Base-by-base conservation (phyloP, 176 grass and related monocot species). In the Themeda triandra region DNA sequence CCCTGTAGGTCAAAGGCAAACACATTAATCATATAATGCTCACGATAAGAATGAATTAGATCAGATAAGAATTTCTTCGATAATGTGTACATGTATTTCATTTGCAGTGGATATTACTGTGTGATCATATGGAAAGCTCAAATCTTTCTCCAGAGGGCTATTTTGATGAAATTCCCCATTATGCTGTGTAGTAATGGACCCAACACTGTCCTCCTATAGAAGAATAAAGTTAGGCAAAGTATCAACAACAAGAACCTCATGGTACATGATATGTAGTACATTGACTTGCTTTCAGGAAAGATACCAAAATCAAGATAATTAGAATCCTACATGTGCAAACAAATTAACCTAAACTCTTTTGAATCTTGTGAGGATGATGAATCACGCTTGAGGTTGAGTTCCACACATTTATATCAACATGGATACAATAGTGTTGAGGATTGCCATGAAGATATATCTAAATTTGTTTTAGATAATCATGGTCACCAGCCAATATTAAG, bases 51-150 rank as follows among this genome's bases (percentile, higher is more conserved):
- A 19, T 6, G 37, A 80, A 76, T 27, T 31, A 63, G n/a, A 82
- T 35, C 25, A 48, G 63, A 51, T 19, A 23, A 29, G 4, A 82
- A 49, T 28, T 79, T 7, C 14, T 80, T 80, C 39, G 15, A 73
- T 19, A 32, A 59, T 28, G 15, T 77, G 27, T 77, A 86, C 65
- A 18, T 29, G 27, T 56, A 66, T 35, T 76, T 80, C n/a, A 58
- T 76, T 80, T 42, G 73, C 72, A 86, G 69, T 62, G 69, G 62
- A 85, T 64, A 67, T 17, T 28, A 45, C 27, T 31, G 23, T n/a
- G n/a, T 83, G 62, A 48, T 84, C 41, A 76, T 58, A 90, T 66
- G 14, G 71, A 88, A 69, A 69, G 48, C 42, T 69, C 31, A 58
- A n/a, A 54, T 71, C 28, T 83, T 73, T 35, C 7, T 76, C 63